Percentiles rank a stretch among this genome's conserved stretches.
phyloP scores from a whole-genome alignment of 2,329 filamentous ascomycete species.

The Nannizziopsis barbatae region DNA sequence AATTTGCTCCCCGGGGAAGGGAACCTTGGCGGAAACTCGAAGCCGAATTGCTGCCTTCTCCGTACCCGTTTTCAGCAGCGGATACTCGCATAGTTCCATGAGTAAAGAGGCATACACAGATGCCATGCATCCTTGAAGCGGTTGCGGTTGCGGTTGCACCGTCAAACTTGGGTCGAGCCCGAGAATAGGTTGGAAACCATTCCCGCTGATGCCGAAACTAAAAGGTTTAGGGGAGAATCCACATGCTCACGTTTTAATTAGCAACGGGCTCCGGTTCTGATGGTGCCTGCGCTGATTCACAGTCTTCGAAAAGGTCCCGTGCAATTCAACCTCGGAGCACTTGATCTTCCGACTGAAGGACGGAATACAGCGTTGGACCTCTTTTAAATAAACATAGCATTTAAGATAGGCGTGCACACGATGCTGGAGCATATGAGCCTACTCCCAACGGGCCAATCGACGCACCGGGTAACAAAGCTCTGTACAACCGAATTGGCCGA shows the following conservation, averaged over 20 bases:
- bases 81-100: constrained; percentile 11
- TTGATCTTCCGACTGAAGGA: neutral
- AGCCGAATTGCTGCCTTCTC: constrained; percentile 5
- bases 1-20: neutral
- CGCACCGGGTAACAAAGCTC: constrained; percentile 5
- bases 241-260: constrained; percentile 1
- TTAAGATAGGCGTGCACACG: neutral
- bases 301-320: neutral
- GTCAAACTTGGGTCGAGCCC: constrained; percentile 5
- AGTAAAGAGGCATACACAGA: constrained; percentile 9
- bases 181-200: constrained; percentile 8
- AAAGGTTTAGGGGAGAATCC: constrained; percentile 1
- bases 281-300: neutral
- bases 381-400: neutral
- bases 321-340: constrained; percentile 3
- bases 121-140: constrained; percentile 11
- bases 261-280: neutral
- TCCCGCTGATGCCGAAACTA: neutral
- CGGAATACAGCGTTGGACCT: neutral
- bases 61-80: constrained; percentile 8
- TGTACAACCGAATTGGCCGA: constrained; percentile 4
- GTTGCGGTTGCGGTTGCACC: constrained; percentile 14
- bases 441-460: neutral
- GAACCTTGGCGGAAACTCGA: neutral
- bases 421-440: neutral